These are phyloP conservation scores for Oryza punctata DNA, from an alignment of 176 grass and related monocot genomes.

Conservation along the genomic window DNA sequence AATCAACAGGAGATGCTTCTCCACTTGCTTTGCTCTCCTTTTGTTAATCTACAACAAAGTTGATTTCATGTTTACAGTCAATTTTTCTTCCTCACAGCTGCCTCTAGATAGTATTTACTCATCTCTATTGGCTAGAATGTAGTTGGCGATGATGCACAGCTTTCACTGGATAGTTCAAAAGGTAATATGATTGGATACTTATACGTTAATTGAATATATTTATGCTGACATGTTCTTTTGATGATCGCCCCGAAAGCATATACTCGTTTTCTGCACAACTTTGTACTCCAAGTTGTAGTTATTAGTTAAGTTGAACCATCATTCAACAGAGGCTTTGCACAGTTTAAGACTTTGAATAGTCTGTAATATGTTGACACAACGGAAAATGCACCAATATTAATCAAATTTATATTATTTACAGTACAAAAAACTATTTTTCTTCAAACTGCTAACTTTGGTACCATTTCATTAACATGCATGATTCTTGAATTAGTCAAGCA, in stretches of 20 bases:
- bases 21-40: background rate
- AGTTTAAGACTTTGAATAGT: background rate
- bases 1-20: background rate
- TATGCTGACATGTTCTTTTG: background rate
- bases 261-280: background rate
- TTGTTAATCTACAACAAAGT: too few species aligned
- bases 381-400: background rate
- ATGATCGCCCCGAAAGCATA: background rate
- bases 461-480: background rate
- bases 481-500: conserved; percentile 12
- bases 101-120: too few species aligned
- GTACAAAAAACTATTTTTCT: background rate
- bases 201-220: conserved; percentile 18
- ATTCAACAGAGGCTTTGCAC: background rate
- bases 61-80: too few species aligned
- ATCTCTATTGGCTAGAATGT: too few species aligned
- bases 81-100: too few species aligned
- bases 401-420: background rate
- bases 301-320: background rate
- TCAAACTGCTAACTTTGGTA: background rate
- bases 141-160: background rate
- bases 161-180: conserved; percentile 3
- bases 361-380: background rate
- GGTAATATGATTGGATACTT: background rate
- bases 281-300: background rate